phyloP scores from a whole-genome alignment of 2,329 filamentous ascomycete genomes.

The Rutstroemia sp. region DNA sequence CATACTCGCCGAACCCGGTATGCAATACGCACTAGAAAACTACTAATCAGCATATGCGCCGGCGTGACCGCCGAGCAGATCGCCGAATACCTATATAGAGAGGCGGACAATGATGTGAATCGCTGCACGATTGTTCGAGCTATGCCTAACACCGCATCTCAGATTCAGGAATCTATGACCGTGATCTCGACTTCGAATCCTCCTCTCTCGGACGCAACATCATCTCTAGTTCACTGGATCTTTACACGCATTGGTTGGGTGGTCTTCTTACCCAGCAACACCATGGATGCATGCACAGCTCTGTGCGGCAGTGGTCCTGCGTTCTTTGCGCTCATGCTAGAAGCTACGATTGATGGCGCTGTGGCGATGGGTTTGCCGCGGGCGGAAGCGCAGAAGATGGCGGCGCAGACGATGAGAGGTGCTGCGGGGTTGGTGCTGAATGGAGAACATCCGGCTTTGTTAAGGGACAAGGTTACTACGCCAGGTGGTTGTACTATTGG shows the following conservation, averaged over 20 bases:
- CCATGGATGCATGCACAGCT: constrained; percentile 68
- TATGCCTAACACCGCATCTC: constrained; percentile 78
- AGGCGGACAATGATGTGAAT: constrained; percentile 30
- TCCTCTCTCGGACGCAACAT: constrained; percentile 45
- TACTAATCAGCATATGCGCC: constrained; percentile 74
- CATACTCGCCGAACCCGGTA: constrained; percentile 59
- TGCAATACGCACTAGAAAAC: constrained; percentile 67
- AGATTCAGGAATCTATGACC: constrained; percentile 76
- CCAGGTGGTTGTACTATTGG: constrained; percentile 74
- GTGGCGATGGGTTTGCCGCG: constrained; percentile 73
- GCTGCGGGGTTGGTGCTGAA: constrained; percentile 59
- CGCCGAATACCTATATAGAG: constrained; percentile 38
- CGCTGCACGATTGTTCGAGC: constrained; percentile 45
- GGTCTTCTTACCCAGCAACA: constrained; percentile 55
- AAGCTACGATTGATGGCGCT: constrained; percentile 68
- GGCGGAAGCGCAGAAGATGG: constrained; percentile 67
- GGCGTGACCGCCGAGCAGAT: constrained; percentile 68
- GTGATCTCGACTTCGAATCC: constrained; percentile 61
- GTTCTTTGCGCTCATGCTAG: constrained; percentile 64
- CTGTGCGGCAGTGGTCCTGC: constrained; percentile 69
- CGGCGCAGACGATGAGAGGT: constrained; percentile 71
- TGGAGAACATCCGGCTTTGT: constrained; percentile 67
- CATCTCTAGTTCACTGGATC: constrained; percentile 63
- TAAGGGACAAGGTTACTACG: constrained; percentile 70
- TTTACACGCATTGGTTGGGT: constrained; percentile 69